A percentile compares a stretch with the other conserved stretches of the same genome.
phyloP scores from a whole-genome alignment of 2,329 filamentous ascomycete species.

The Pseudogymnoascus sp. region DNA sequence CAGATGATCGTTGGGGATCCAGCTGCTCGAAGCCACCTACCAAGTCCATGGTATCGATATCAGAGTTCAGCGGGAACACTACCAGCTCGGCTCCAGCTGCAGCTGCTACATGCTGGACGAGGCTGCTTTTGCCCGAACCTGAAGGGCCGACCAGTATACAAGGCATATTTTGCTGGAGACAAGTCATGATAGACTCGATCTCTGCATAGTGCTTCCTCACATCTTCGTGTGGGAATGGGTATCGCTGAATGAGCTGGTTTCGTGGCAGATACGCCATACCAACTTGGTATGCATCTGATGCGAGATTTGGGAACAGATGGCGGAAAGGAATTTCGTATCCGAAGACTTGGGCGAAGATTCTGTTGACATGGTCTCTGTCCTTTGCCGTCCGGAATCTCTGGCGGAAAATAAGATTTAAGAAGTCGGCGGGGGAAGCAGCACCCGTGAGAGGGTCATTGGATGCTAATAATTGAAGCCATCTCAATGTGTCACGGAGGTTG shows the following conservation, averaged over 20 bases:
- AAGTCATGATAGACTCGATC: constrained; percentile 80
- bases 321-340: constrained; percentile 36
- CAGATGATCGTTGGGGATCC: constrained; percentile 67
- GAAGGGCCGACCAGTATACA: constrained; percentile 81
- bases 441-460: constrained; percentile 52
- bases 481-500: constrained; percentile 80
- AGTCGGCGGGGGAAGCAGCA: constrained; percentile 57
- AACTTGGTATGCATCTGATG: constrained; percentile 60
- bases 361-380: constrained; percentile 59
- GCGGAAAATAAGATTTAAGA: constrained; percentile 73
- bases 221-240: constrained; percentile 43
- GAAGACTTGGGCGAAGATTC: constrained; percentile 61
- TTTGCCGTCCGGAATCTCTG: constrained; percentile 71
- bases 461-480: constrained; percentile 72
- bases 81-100: constrained; percentile 67
- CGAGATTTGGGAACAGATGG: constrained; percentile 66
- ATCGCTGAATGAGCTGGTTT: constrained; percentile 45
- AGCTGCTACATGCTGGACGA: constrained; percentile 74
- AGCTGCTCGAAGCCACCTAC: constrained; percentile 95
- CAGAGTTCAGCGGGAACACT: constrained; percentile 83
- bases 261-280: constrained; percentile 66
- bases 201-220: constrained; percentile 54
- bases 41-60: constrained; percentile 94
- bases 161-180: constrained; percentile 78
- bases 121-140: constrained; percentile 76